Evolutionary conservation across 108 stramenopile genomes (phyloP).

Genomic region (Pseudonitzschia multistriata): DNA sequence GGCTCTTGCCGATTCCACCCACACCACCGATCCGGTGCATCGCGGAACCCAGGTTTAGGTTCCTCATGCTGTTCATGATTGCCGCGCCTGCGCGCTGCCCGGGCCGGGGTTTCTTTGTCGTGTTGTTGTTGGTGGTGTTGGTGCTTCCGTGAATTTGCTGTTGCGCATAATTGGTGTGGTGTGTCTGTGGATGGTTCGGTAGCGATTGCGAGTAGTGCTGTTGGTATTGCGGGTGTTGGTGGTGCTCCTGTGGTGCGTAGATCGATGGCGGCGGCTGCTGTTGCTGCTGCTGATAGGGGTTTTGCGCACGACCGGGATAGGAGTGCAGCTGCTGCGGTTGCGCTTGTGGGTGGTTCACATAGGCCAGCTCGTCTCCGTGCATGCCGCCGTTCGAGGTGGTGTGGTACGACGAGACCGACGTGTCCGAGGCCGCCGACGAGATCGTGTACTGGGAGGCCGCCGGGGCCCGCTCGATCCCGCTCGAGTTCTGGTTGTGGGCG

Average conservation of each 20-base stretch:
- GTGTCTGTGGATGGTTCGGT: slow-evolving; percentile 2
- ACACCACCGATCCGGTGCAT: slow-evolving; percentile 18
- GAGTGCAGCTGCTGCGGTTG: slow-evolving; percentile 26
- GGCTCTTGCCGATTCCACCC: slow-evolving; percentile 14
- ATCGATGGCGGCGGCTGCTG: slow-evolving; percentile 20
- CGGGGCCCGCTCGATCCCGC: slow-evolving; percentile 13
- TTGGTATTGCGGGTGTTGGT: slow-evolving; percentile 21
- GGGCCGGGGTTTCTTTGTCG: not conserved
- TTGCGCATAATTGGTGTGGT: slow-evolving; percentile 13
- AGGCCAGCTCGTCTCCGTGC: slow-evolving; percentile 13
- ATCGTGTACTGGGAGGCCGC: not conserved
- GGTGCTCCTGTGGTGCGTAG: slow-evolving; percentile 4
- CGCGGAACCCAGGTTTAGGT: slow-evolving; percentile 23
- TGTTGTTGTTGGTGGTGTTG: slow-evolving; percentile 13
- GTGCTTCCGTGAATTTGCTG: not conserved
- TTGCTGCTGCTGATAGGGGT: slow-evolving; percentile 27
- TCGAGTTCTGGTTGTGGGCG: slow-evolving; percentile 20
- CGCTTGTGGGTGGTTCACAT: slow-evolving; percentile 11
- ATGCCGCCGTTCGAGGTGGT: not conserved
- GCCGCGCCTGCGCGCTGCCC: slow-evolving; percentile 27
- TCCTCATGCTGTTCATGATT: slow-evolving; percentile 50
- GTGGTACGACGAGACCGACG: slow-evolving; percentile 7
- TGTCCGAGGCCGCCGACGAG: not conserved
- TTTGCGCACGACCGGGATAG: slow-evolving; percentile 17
- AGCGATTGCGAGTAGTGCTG: not conserved